Evolutionary conservation across 805 yeast species (phyloP), one percentile per base, ranked within the genome.

Genomic region (Cyberlindnera subsufficiens): DNA sequence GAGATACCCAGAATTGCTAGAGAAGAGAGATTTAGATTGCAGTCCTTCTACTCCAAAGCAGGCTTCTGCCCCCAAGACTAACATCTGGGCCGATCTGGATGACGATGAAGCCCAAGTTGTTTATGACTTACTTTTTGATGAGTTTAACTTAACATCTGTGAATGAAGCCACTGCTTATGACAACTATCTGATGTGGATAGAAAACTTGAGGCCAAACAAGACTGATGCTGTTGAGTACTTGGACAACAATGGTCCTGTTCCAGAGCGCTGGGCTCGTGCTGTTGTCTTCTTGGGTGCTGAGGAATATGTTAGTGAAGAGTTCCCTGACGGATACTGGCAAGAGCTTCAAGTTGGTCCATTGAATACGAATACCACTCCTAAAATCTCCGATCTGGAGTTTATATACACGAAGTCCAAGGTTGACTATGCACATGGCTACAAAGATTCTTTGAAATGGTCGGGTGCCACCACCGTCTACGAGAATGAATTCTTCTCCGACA

Each of bases 281-380:
- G 43, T 43, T 6, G n/a, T 55, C 14, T 55, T 53, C 44, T 50
- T 55, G 30, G 59, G 59, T 46, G 47, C 51, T 36, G 59, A 53
- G 17, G 57, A 55, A 35, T 46, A 37, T 32, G 46, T 48, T 3
- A 42, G 38, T 11, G 54, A 46, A 3, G 56, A 49, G 31, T 53
- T 35, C 45, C 53, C 53, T 16, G 47, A 55, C 25, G 59, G 59
- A 6, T 55, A 55, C 42, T 55, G 59, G 57, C 49, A 52, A 37
- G 49, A 51, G 8, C 44, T 44, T 32, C 56, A 55, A 35, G 46
- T 55, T 31, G 59, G 59, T 36, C 59, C 59, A 32, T 40, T 55
- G 35, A 48, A 47, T 14, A 45, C 38, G 2, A 39, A 46, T 13
- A 40, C 40, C 3, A 41, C 53, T 11, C 38, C 43, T 3, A 48